Conservation (phyloP, 805 yeast genomes). For the Kazachstania taianensis region DNA sequence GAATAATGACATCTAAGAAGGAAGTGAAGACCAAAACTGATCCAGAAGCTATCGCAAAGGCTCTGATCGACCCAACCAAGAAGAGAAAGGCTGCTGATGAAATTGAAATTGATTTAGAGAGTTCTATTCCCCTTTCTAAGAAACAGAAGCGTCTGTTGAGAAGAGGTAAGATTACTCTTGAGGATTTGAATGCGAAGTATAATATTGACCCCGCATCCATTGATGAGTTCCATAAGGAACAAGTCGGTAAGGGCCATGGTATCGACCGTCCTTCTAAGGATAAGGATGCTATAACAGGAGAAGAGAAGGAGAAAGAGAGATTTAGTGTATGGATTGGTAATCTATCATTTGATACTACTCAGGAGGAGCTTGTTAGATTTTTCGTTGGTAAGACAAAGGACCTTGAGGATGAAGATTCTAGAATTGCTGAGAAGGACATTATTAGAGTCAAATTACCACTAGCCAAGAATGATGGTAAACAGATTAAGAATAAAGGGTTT, state of each 20-base stretch:
- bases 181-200: slow-evolving; percentile 38
- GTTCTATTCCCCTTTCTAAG: slow-evolving; percentile 76
- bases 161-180: slow-evolving; percentile 58
- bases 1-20: slow-evolving; percentile 10
- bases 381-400: slow-evolving; percentile 48
- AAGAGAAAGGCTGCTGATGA: slow-evolving; percentile 38
- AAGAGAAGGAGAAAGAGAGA: slow-evolving; percentile 38
- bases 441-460: slow-evolving; percentile 74
- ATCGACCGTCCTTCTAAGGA: too few species aligned
- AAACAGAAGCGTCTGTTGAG: slow-evolving; percentile 82
- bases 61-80: slow-evolving; percentile 28
- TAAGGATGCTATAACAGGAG: slow-evolving; percentile 24
- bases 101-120: slow-evolving; percentile 57
- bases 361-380: slow-evolving; percentile 60
- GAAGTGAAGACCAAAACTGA: slow-evolving; percentile 17
- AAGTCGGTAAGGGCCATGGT: slow-evolving; percentile 23
- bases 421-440: slow-evolving; percentile 49
- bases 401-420: slow-evolving; percentile 28
- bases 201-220: slow-evolving; percentile 31
- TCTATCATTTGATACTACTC: slow-evolving; percentile 71
- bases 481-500: slow-evolving; percentile 60
- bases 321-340: slow-evolving; percentile 94
- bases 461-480: slow-evolving; percentile 44
- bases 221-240: slow-evolving; percentile 32
- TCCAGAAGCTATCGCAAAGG: slow-evolving; percentile 21